Percentiles rank a stretch among this genome's conserved stretches.
These are phyloP conservation scores for Aspergillus tanneri DNA, from an alignment of 2,329 filamentous ascomycete species.

Conservation along the genomic window DNA sequence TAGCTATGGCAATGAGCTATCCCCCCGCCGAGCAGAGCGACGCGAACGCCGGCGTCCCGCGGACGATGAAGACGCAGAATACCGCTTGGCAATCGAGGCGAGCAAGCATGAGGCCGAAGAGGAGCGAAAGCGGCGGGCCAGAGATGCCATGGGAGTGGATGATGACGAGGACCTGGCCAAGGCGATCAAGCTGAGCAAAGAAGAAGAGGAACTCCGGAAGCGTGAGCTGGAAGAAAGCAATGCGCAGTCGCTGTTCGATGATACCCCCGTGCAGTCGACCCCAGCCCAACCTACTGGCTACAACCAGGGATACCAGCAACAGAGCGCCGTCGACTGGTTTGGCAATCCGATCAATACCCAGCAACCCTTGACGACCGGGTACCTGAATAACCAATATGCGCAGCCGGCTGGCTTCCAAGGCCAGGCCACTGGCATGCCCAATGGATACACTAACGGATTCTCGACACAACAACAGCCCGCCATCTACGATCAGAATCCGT, in stretches of 20 bases:
- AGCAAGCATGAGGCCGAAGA: constrained; percentile 96
- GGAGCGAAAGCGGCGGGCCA: constrained; percentile 70
- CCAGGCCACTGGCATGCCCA: constrained; percentile 65
- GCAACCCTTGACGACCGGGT: constrained; percentile 66
- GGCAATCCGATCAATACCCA: constrained; percentile 88
- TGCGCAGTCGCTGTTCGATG: constrained; percentile 83
- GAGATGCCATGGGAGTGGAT: constrained; percentile 58
- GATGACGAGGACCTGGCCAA: constrained; percentile 90
- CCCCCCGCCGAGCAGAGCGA: constrained; percentile 41
- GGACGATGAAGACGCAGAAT: constrained; percentile 87
- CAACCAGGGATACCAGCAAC: constrained; percentile 97
- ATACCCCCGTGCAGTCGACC: constrained; percentile 61
- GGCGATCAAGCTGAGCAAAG: constrained; percentile 91
- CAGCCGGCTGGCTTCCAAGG: constrained; percentile 72
- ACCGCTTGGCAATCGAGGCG: constrained; percentile 85
- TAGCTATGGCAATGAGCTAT: constrained; percentile 43
- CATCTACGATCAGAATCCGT: constrained; percentile 62
- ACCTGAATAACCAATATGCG: constrained; percentile 65
- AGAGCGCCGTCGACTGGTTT: constrained; percentile 93
- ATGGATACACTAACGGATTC: constrained; percentile 70
- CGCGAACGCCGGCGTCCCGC: constrained; percentile 52
- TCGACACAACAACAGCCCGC: constrained; percentile 61
- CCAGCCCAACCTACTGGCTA: constrained; percentile 82
- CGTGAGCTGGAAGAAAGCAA: constrained; percentile 85
- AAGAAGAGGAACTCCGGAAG: constrained; percentile 80